These are phyloP conservation scores for Krasilnikovozyma curviuscula DNA, from an alignment of 768 basidiomycete species.

Conservation along the genomic window DNA sequence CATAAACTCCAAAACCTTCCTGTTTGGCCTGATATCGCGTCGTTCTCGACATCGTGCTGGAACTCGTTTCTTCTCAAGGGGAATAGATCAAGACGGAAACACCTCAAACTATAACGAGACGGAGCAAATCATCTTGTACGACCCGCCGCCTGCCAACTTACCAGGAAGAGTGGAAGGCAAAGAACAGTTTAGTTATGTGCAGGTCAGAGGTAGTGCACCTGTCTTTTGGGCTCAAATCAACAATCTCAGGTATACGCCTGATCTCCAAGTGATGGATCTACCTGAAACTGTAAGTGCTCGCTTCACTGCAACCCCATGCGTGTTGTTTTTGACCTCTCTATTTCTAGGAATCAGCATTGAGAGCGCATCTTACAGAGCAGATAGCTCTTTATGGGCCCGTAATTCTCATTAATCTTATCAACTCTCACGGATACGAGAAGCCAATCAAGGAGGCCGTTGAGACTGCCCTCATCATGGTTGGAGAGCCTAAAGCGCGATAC, in stretches of 20 bases:
- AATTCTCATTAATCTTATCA: constrained; percentile 72
- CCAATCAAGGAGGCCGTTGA: constrained; percentile 94
- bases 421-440: constrained; percentile 78
- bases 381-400: constrained; percentile 55
- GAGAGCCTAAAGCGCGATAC: constrained; percentile 53
- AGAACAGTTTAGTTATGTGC: constrained; percentile 56
- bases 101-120: constrained; percentile 97
- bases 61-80: constrained; percentile 89
- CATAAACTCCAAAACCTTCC: constrained; percentile 58
- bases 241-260: constrained; percentile 85
- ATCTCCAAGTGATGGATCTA: constrained; percentile 86
- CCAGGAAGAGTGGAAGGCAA: constrained; percentile 23
- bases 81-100: constrained; percentile 70
- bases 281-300: constrained; percentile 53
- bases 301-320: background rate
- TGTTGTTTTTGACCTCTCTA: background rate
- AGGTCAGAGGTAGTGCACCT: constrained; percentile 83
- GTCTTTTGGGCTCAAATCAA: constrained; percentile 94
- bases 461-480: constrained; percentile 44
- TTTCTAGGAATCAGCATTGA: constrained; percentile 46
- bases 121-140: constrained; percentile 74
- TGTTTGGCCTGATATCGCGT: constrained; percentile 74
- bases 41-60: constrained; percentile 87
- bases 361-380: constrained; percentile 54
- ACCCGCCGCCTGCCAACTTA: constrained; percentile 24